Conservation (phyloP, 768 basidiomycete species). For the Suillus brevipes region DNA sequence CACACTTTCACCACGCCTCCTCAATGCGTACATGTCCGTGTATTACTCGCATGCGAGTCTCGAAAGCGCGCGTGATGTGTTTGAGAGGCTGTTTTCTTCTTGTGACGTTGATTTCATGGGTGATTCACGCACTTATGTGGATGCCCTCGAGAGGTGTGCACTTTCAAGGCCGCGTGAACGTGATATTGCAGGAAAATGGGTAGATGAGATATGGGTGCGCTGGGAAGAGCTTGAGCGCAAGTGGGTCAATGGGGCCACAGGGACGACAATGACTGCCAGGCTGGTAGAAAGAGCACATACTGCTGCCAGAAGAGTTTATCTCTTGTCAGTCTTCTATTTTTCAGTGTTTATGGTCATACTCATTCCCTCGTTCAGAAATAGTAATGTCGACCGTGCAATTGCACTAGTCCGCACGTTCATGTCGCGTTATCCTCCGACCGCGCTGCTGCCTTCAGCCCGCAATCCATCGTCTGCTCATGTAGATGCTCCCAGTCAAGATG, state of each 20-base stretch:
- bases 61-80: slow-evolving; percentile 47
- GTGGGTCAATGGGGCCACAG: slow-evolving; percentile 30
- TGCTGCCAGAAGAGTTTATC: slow-evolving; percentile 64
- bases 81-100: slow-evolving; percentile 45
- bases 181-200: slow-evolving; percentile 49
- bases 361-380: slow-evolving; percentile 37
- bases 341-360: background rate
- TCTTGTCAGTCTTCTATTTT: slow-evolving; percentile 48
- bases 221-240: slow-evolving; percentile 55
- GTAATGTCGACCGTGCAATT: slow-evolving; percentile 53
- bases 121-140: slow-evolving; percentile 58
- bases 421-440: slow-evolving; percentile 59
- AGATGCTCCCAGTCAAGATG: background rate
- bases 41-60: slow-evolving; percentile 62
- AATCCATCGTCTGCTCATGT: background rate
- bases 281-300: slow-evolving; percentile 68
- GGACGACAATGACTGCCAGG: slow-evolving; percentile 35
- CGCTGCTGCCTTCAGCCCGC: slow-evolving; percentile 36
- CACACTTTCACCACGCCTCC: slow-evolving; percentile 54
- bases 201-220: slow-evolving; percentile 62
- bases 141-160: slow-evolving; percentile 69
- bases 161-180: slow-evolving; percentile 44
- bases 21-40: slow-evolving; percentile 83
- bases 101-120: slow-evolving; percentile 32
- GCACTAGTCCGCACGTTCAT: slow-evolving; percentile 62